Evolutionary conservation across 495 filamentous ascomycete genomes (phyloP), one percentile per base, ranked within the genome.

Genomic region (Penicillium ucsense): DNA sequence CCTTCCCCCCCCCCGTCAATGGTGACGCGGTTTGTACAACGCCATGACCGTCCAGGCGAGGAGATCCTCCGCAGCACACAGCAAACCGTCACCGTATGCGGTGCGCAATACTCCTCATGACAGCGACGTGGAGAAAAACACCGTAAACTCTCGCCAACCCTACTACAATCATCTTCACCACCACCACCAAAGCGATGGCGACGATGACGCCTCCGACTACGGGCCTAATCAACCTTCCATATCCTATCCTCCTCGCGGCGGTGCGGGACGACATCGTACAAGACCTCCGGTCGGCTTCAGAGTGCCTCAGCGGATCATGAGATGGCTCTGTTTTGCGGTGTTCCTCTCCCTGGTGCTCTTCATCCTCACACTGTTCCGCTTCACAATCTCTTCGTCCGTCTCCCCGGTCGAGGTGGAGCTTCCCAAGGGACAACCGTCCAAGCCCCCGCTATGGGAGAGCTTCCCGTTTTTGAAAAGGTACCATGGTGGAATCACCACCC

Each of bases 391-490:
- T 52, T 63, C 76, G 9, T 82, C 85, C 37, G 80, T 82, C 31
- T 74, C 65, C 35, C 73, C 71, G 41, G 73, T 85, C n/a, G 65
- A 76, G 9, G 73, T 71, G 58, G 84, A 70, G 57, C 61, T 76
- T 48, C 61, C 59, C 42, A 61, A 59, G 38, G 74, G 75, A 38
- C 71, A 74, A 3, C 63, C 77, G 3, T 63, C 74, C 0, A 74
- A 77, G 39, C 84, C 86, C n/a, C 79, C 79, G 3, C 62, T 70
- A 39, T 95, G 89, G 89, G 86, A 94, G 59, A 72, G 70, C 4
- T 95, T 94, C 60, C 80, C 80, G 1, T 89, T 92, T 59, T 64
- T 95, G 47, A 81, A 76, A 40, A 74, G 89, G 45, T 95, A 95
- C 61, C 84, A 92, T 61, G 89, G 89, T 10, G 89, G 89, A 0